Conservation (phyloP, 2,329 filamentous ascomycete species). For the Graphilbum ipis-grandicollis region DNA sequence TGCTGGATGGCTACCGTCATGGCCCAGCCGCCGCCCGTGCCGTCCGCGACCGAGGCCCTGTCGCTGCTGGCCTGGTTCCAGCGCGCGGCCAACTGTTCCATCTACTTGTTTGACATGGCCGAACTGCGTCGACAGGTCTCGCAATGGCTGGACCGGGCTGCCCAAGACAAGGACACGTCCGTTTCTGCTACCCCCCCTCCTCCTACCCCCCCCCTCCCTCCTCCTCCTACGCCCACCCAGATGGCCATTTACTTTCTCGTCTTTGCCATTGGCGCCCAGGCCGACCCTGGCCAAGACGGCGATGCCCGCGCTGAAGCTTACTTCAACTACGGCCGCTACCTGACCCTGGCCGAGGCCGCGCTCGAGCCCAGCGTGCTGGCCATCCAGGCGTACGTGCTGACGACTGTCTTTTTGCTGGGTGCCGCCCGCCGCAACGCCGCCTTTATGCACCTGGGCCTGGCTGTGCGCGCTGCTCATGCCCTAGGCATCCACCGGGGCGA, state of each 20-base stretch:
- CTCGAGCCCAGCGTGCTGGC: slow-evolving; percentile 35
- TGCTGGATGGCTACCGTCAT: slow-evolving; percentile 11
- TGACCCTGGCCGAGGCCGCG: slow-evolving; percentile 31
- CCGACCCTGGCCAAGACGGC: slow-evolving; percentile 6
- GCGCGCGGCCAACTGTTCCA: slow-evolving; percentile 12
- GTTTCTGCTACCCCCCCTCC: no score
- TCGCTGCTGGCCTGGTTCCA: slow-evolving; percentile 16
- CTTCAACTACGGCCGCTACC: slow-evolving; percentile 10
- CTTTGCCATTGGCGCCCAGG: slow-evolving; percentile 11
- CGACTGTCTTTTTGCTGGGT: slow-evolving; percentile 42
- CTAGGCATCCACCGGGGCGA: slow-evolving; percentile 30
- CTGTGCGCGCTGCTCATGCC: slow-evolving; percentile 36
- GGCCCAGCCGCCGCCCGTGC: slow-evolving; percentile 8
- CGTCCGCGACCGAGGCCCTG: slow-evolving; percentile 10
- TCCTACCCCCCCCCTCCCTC: no score
- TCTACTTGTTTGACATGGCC: slow-evolving; percentile 16
- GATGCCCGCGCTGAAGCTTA: slow-evolving; percentile 7
- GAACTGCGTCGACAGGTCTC: slow-evolving; percentile 12
- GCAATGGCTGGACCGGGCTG: slow-evolving; percentile 14
- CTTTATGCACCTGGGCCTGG: slow-evolving; percentile 46
- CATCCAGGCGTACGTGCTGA: slow-evolving; percentile 32
- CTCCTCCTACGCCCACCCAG: slow-evolving; percentile 2
- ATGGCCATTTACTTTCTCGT: slow-evolving; percentile 8
- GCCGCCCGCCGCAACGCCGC: slow-evolving; percentile 41
- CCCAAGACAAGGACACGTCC: no score